phyloP scores from a whole-genome alignment of 2,329 filamentous ascomycete species.

The Botrytis squamosa region DNA sequence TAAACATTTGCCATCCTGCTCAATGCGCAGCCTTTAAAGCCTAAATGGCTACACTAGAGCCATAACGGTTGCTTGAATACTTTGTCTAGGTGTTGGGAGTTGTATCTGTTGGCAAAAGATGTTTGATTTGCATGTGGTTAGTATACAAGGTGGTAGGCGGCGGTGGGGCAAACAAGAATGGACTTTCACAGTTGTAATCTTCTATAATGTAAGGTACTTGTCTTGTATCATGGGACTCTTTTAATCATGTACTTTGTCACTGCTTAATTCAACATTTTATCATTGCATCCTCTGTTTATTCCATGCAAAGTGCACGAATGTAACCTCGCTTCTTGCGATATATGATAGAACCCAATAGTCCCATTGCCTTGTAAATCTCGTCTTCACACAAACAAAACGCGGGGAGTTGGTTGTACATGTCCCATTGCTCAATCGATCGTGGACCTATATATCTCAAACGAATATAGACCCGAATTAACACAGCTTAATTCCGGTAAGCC shows the following conservation, averaged over 20 bases:
- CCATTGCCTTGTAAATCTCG: neutral
- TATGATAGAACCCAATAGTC: neutral
- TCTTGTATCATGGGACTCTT: neutral
- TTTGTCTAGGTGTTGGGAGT: neutral
- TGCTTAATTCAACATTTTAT: neutral
- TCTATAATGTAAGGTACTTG: neutral
- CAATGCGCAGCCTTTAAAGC: neutral
- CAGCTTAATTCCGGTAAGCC: neutral
- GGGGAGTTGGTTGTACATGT: neutral
- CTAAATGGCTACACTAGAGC: neutral
- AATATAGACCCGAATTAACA: neutral
- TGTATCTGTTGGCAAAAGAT: neutral
- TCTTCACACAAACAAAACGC: neutral
- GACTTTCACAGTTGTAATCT: neutral
- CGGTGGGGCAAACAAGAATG: neutral
- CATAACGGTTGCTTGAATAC: neutral
- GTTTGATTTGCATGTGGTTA: neutral
- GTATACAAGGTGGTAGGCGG: neutral
- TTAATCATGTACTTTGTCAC: neutral
- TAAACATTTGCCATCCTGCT: neutral
- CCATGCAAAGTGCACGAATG: neutral
- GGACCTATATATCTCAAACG: neutral
- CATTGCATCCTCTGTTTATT: neutral
- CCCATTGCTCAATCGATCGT: neutral
- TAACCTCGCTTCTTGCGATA: neutral